A percentile compares a stretch with the other conserved stretches of the same genome.
phyloP scores from a whole-genome alignment of 306 rosid genomes.

The Begonia fuchsioides region DNA sequence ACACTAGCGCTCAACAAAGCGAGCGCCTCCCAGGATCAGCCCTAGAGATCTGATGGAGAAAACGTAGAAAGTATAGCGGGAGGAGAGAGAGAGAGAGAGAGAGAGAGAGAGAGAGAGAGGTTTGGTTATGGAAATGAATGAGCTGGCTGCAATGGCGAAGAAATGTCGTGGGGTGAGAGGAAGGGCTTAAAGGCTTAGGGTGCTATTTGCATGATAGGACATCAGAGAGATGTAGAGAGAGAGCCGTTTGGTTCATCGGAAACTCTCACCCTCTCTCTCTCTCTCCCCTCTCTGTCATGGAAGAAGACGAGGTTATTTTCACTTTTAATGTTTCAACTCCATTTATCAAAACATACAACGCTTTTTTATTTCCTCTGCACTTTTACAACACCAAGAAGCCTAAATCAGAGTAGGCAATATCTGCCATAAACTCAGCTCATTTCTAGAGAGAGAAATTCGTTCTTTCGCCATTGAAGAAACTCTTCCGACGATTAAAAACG shows the following conservation, averaged over 20 bases:
- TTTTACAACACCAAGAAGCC: too few relatives aligned
- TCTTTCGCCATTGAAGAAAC: too few relatives aligned
- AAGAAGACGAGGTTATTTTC: conserved; percentile 31
- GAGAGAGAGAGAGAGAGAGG: conserved; percentile 8
- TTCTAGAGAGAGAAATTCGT: too few relatives aligned
- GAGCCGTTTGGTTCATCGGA: conserved; percentile 19
- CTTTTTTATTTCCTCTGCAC: too few relatives aligned
- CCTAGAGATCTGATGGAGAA: conserved; percentile 65
- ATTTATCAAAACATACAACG: conserved; percentile 4
- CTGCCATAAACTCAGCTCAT: too few relatives aligned
- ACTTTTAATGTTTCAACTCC: neutral
- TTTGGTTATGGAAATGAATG: conserved; percentile 51
- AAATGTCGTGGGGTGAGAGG: conserved; percentile 41
- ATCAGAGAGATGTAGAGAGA: conserved; percentile 20
- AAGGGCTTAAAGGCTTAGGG: conserved; percentile 20
- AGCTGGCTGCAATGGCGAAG: conserved; percentile 50
- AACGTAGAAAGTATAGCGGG: conserved; percentile 22
- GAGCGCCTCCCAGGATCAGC: conserved; percentile 32
- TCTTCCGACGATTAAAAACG: too few relatives aligned
- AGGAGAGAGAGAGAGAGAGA: conserved; percentile 14
- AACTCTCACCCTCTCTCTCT: conserved; percentile 24
- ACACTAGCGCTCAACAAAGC: conserved; percentile 15
- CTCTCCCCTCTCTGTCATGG: conserved; percentile 4
- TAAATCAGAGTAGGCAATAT: too few relatives aligned
- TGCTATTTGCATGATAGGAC: conserved; percentile 74